phyloP scores from a whole-genome alignment of 2,329 filamentous ascomycete species.

The Clonostachys byssicola region DNA sequence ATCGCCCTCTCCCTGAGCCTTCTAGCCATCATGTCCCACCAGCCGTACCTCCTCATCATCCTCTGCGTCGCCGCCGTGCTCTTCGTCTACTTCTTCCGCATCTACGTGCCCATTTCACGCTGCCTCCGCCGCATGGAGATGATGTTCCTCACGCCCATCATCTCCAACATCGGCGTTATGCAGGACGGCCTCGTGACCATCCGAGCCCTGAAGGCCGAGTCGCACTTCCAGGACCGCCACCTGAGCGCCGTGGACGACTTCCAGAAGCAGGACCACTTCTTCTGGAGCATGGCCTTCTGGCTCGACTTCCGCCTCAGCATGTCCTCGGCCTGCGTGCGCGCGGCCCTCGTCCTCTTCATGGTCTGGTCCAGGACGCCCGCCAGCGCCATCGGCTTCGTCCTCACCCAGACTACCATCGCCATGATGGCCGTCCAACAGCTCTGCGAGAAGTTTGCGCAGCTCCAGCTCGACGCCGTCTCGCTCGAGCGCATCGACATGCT shows the following conservation, averaged over 20 bases:
- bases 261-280: slow-evolving; percentile 94
- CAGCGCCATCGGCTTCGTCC: slow-evolving; percentile 78
- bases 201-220: slow-evolving; percentile 74
- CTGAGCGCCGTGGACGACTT: slow-evolving; percentile 82
- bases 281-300: slow-evolving; percentile 87
- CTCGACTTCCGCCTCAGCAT: slow-evolving; percentile 68
- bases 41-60: slow-evolving; percentile 72
- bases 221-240: slow-evolving; percentile 75
- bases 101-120: slow-evolving; percentile 79
- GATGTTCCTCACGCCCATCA: slow-evolving; percentile 81
- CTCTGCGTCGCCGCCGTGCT: slow-evolving; percentile 61
- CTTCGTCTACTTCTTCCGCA: slow-evolving; percentile 71
- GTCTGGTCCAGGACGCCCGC: slow-evolving; percentile 71
- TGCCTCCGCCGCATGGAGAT: slow-evolving; percentile 81
- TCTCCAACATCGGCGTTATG: slow-evolving; percentile 89
- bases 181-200: slow-evolving; percentile 84
- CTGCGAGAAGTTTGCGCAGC: slow-evolving; percentile 75
- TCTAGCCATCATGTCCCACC: slow-evolving; percentile 73
- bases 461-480: slow-evolving; percentile 90
- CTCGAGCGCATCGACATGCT: slow-evolving; percentile 85
- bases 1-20: slow-evolving; percentile 72
- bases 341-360: slow-evolving; percentile 69
- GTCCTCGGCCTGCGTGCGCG: slow-evolving; percentile 65
- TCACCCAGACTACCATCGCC: slow-evolving; percentile 46
- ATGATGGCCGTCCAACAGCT: slow-evolving; percentile 42